Evolutionary conservation across 2,329 filamentous ascomycete genomes (phyloP).

Genomic region (Sclerotinia minor): DNA sequence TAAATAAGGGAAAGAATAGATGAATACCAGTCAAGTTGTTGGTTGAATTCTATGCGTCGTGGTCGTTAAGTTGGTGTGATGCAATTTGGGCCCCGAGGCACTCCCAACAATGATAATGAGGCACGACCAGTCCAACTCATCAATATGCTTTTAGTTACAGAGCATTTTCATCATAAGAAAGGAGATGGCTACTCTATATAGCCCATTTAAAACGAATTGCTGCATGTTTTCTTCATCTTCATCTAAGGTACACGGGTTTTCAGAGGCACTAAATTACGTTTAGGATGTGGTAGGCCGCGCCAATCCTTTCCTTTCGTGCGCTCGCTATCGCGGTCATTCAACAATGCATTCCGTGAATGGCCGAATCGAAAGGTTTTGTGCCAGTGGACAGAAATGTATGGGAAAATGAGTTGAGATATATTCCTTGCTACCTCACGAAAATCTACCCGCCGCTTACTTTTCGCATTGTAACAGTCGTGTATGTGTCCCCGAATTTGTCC

Average conservation of each 20-base stretch:
- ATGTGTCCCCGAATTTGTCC: conserved; percentile 15
- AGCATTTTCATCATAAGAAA: background rate
- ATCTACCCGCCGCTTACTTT: conserved; percentile 7
- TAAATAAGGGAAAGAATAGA: conserved; percentile 39
- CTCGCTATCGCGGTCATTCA: background rate
- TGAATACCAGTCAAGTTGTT: conserved; percentile 26
- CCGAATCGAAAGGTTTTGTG: background rate
- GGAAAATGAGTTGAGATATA: background rate
- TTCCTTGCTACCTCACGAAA: background rate
- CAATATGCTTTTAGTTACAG: background rate
- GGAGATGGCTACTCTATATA: background rate
- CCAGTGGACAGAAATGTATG: background rate
- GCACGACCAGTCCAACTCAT: background rate
- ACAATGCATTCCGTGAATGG: too few relatives aligned
- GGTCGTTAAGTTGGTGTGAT: conserved; percentile 13
- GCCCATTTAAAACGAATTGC: background rate
- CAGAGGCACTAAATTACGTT: background rate
- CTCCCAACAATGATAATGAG: background rate
- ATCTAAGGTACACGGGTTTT: background rate
- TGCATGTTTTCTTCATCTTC: background rate
- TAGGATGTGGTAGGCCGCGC: background rate
- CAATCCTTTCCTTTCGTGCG: background rate
- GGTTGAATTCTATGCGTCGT: background rate
- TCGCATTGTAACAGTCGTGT: conserved; percentile 14
- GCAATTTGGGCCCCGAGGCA: background rate